Conservation (phyloP, 2,329 filamentous ascomycete genomes). For the Trichophyton simii region DNA sequence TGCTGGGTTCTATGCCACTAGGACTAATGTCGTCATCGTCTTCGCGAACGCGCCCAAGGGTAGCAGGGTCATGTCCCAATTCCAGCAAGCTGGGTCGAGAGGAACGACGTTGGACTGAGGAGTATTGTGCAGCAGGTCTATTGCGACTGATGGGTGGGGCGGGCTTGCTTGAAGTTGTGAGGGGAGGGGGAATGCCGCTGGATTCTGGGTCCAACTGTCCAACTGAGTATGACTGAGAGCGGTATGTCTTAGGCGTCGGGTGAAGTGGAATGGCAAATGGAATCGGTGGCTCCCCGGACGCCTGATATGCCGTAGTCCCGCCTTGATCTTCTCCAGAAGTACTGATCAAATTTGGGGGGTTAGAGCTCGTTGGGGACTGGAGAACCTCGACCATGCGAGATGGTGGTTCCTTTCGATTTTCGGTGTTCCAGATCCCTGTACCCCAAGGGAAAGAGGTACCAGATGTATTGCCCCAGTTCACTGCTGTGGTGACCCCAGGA, state of each 20-base stretch:
- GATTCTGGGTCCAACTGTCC: conserved; percentile 69
- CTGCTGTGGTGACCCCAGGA: conserved; percentile 27
- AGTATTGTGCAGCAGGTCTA: conserved; percentile 41
- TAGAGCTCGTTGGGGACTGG: conserved; percentile 57
- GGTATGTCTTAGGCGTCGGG: conserved; percentile 81
- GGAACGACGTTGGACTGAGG: conserved; percentile 64
- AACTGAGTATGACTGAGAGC: conserved; percentile 93
- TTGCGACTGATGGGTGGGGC: conserved; percentile 22
- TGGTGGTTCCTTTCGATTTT: conserved; percentile 61
- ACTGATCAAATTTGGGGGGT: conserved; percentile 38
- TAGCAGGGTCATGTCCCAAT: conserved; percentile 34
- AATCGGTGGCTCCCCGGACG: conserved; percentile 46
- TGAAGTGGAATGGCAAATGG: conserved; percentile 80
- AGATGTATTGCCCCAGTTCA: conserved; percentile 33
- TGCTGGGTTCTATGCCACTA: conserved; percentile 27
- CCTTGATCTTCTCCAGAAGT: conserved; percentile 43
- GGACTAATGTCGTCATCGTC: conserved; percentile 37
- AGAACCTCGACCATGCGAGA: conserved; percentile 62
- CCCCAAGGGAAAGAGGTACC: conserved; percentile 54
- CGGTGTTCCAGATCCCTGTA: conserved; percentile 70
- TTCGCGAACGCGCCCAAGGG: conserved; percentile 36
- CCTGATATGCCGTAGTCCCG: conserved; percentile 35
- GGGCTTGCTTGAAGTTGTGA: conserved; percentile 10
- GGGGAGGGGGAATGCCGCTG: conserved; percentile 23
- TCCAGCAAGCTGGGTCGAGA: conserved; percentile 46